Conservation (phyloP, 176 grass and related monocot species). For the Hordeum vulgare region DNA sequence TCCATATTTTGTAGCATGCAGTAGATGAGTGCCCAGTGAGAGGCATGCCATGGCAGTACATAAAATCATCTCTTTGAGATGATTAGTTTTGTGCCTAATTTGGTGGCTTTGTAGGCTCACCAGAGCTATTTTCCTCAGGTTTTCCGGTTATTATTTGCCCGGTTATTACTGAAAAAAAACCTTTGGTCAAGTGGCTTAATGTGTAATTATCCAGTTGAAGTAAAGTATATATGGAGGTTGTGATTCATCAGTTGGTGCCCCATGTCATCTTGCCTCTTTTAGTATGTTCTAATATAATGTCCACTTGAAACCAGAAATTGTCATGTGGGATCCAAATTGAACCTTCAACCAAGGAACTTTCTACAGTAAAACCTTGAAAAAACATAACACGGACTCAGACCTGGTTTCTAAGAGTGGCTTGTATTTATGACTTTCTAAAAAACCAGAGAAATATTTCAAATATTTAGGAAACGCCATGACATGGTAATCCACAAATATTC, state of each 20-base stretch:
- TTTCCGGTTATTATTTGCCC: neutral
- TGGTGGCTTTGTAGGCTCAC: neutral
- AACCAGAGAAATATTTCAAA: no score
- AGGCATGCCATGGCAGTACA: slow-evolving; percentile 1
- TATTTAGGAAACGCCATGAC: no score
- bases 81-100: no score
- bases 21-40: slow-evolving; percentile 9
- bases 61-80: slow-evolving; percentile 16
- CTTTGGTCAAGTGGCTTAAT: no score
- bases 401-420: no score
- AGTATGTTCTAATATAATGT: neutral
- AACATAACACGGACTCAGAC: no score
- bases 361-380: no score
- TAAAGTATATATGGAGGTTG: slow-evolving; percentile 8
- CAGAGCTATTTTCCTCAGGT: neutral
- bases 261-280: neutral
- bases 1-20: slow-evolving; percentile 40
- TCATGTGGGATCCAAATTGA: no score
- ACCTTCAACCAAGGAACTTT: no score
- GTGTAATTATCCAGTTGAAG: slow-evolving; percentile 16
- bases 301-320: no score
- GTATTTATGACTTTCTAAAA: no score
- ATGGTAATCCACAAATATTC: no score
- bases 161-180: neutral
- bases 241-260: slow-evolving; percentile 12